Conservation (phyloP, 441 rosid genomes). For the Pelargonium hybrid region DNA sequence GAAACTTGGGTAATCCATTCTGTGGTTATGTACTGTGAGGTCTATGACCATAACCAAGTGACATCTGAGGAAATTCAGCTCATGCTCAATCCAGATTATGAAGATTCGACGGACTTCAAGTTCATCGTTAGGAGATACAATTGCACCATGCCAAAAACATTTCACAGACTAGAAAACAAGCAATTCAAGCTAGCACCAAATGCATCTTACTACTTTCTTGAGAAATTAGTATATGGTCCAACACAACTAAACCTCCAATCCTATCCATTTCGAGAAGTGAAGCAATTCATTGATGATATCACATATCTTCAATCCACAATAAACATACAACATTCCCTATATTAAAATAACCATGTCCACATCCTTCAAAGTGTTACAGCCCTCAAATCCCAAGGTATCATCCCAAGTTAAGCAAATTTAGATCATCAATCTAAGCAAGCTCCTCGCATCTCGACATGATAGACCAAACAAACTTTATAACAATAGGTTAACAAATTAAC, state of each 20-base stretch:
- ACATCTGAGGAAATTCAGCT: neutral
- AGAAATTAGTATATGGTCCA: neutral
- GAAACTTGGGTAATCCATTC: too few relatives aligned
- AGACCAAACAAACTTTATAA: neutral
- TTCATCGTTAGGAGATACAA: neutral
- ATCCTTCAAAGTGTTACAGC: neutral
- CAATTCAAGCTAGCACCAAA: neutral
- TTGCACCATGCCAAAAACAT: neutral
- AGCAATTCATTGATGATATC: neutral
- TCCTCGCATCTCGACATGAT: neutral
- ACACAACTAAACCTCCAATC: neutral
- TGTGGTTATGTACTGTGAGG: neutral
- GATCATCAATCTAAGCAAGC: neutral
- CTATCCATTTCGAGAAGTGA: neutral
- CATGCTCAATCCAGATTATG: neutral
- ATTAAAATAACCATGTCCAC: neutral
- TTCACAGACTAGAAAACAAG: neutral
- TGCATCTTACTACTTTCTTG: neutral
- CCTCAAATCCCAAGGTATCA: neutral
- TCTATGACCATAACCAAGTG: neutral
- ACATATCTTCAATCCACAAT: neutral
- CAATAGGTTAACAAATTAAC: neutral
- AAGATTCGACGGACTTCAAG: neutral
- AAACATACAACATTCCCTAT: neutral
- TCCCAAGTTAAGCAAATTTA: neutral